Base-by-base conservation (phyloP, 176 grass and related monocot genomes). In the Hordeum marinum region DNA sequence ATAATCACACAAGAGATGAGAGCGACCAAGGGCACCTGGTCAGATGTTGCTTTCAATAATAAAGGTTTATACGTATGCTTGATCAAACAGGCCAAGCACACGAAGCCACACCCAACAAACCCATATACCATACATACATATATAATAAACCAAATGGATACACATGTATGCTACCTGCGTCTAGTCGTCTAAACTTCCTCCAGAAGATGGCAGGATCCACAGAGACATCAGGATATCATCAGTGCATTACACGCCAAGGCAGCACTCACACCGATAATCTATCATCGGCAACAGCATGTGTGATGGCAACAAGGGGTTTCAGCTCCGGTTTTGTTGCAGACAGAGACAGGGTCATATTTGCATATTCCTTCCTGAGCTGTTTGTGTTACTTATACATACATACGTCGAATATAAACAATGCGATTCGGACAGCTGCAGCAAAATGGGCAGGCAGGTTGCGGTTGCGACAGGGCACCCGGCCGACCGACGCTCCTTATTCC, bases 401-500 rank as follows among this genome's bases (percentile, higher is more conserved):
- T 85, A 58, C 23, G 8, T 73, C 62, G 29, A 81, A 61, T 82
- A 32, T 82, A 32, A 82, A 57, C 26, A 73, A 39, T 68, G 29
- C 60, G 63, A 50, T 75, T 75, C 40, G 15, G 37, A 29, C 77
- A 77, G 7, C 58, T 52, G 67, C 59, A 45, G 57, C 65, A 75
- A 69, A 91, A 70, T 11, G 20, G 35, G 32, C 18, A 32, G 26
- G 25, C 17, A 68, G 60, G 29, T 29, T 29, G 29, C 29, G 48
- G 89, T 80, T 80, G 80, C 59, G 4, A 29, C 73, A 80, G 15
- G 39, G 36, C 10, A 23, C 42, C 50, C 50, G n/a, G n/a, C 50
- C 15, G 12, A 4, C 74, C 58, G 83, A 76, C 60, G 61, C 85
- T 86, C 84, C 66, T 90, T 86, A 87, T 90, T 87, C 75, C 75